Evolutionary conservation across 2,329 filamentous ascomycete genomes (phyloP), one percentile per base, ranked within the genome.

Genomic region (Fusarium sp.): DNA sequence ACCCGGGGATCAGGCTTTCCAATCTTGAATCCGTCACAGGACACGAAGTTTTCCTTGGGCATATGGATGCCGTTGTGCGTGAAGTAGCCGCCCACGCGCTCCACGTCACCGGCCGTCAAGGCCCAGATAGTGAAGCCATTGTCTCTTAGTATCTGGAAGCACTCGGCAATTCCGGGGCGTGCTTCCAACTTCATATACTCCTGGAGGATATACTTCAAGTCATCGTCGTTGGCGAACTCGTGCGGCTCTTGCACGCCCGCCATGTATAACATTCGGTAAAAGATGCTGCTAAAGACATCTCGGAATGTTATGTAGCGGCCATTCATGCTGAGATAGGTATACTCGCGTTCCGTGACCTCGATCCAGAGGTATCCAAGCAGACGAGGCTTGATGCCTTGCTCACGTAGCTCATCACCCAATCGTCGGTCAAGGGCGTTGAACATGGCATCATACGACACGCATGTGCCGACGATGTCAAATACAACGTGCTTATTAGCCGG

Each of bases 401-500:
- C 67, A 25, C 76, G 75, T 1, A 88, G 83, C 16, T 80, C 78
- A 16, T 80, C 66, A 33, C 86, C 86, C 14, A 88, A 81, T 18
- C 81, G 80, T 10, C 76, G 54, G 10, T 85, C 81, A 54, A 88
- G 83, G 60, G 80, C 79, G 13, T 81, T 77, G 76, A 83, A 84
- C 74, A 85, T 85, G 58, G 82, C 81, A 18, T 86, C 82, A 78
- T 85, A 87, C 22, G 82, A 84, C 45, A 88, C 85, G 65, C 82
- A 83, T n/a, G 87, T 88, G 57, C 87, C 86, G 52, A 90, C 88
- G 2, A 90, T 83, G 75, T 88, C 86, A 71, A 87, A 88, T 33
- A 87, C 85, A 66, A 87, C 82, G 69, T 88, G 82, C 63, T 87
- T 73, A 16, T 87, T 69, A 25, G 68, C n/a, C 1, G 40, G 29